A percentile compares a stretch with the other conserved stretches of the same genome.
phyloP scores from a whole-genome alignment of 2,329 filamentous ascomycete species.

The Lasiodiplodia hormozganensis region DNA sequence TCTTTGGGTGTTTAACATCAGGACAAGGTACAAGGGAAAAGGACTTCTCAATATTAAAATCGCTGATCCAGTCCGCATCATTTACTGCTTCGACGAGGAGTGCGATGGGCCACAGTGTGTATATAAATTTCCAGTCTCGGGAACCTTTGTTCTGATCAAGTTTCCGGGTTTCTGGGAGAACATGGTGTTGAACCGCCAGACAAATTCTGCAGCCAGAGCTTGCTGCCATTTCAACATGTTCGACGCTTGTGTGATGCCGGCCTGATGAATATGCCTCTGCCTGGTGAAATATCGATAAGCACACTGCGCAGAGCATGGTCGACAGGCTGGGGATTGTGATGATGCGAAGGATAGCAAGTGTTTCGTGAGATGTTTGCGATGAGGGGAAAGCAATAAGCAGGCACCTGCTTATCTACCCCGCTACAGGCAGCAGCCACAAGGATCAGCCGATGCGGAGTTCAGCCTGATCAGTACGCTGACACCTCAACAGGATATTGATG shows the following conservation, averaged over 20 bases:
- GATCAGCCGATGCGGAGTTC: too few relatives aligned
- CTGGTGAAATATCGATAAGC: background rate
- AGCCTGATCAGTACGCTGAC: too few relatives aligned
- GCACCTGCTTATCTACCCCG: too few relatives aligned
- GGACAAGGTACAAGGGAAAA: background rate
- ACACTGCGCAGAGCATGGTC: background rate
- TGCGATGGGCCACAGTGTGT: too few relatives aligned
- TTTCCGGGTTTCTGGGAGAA: background rate
- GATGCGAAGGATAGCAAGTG: too few relatives aligned
- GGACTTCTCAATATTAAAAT: background rate
- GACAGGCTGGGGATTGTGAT: background rate
- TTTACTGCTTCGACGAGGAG: background rate
- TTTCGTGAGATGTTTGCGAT: too few relatives aligned
- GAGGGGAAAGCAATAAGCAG: too few relatives aligned
- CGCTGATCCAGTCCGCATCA: too few relatives aligned
- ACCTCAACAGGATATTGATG: too few relatives aligned
- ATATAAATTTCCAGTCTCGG: too few relatives aligned
- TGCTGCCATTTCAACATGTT: background rate
- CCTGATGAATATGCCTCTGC: fast-evolving
- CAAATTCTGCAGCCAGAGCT: background rate
- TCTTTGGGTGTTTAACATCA: background rate
- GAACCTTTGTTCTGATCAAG: background rate
- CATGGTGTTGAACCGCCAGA: background rate
- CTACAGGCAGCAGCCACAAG: too few relatives aligned
- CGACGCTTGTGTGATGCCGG: background rate